Evolutionary conservation across 805 yeast species (phyloP).

Genomic region (Danielia reshetovae): DNA sequence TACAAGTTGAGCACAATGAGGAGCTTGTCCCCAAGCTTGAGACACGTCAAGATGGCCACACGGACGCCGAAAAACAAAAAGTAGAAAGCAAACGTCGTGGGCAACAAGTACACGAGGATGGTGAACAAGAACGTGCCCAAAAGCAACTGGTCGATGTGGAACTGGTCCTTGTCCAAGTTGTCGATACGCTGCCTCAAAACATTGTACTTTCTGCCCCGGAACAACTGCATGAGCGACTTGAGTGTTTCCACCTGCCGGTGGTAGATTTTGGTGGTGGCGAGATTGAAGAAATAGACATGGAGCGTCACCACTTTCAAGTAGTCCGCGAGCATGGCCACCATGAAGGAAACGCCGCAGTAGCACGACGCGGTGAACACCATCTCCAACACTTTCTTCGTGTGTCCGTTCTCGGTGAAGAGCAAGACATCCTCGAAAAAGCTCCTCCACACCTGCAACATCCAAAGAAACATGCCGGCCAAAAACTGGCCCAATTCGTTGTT

Average conservation of each 20-base stretch:
- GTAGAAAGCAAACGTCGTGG: slow-evolving; percentile 86
- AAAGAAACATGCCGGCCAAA: slow-evolving; percentile 78
- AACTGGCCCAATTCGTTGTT: slow-evolving; percentile 83
- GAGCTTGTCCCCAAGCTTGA: slow-evolving; percentile 53
- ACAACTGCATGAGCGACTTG: slow-evolving; percentile 73
- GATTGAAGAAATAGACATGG: slow-evolving; percentile 74
- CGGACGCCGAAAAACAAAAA: slow-evolving; percentile 62
- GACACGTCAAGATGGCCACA: slow-evolving; percentile 43
- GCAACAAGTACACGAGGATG: slow-evolving; percentile 69
- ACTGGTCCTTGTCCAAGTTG: slow-evolving; percentile 52
- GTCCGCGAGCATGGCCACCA: slow-evolving; percentile 66
- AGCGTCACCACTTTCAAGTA: slow-evolving; percentile 56
- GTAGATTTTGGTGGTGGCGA: slow-evolving; percentile 74
- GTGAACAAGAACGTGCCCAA: slow-evolving; percentile 88
- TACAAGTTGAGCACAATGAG: slow-evolving; percentile 72
- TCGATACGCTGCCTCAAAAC: slow-evolving; percentile 83
- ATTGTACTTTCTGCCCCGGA: slow-evolving; percentile 86
- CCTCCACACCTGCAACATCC: slow-evolving; percentile 77
- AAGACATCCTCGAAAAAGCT: slow-evolving; percentile 8
- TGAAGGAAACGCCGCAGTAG: slow-evolving; percentile 63
- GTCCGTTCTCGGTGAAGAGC: slow-evolving; percentile 1
- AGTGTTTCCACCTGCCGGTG: slow-evolving; percentile 68
- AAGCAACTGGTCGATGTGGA: slow-evolving; percentile 80
- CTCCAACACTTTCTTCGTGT: neutral
- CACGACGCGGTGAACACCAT: slow-evolving; percentile 14